Evolutionary conservation across 257 asterid genomes (phyloP).

Genomic region (Nicotiana sylvestris): DNA sequence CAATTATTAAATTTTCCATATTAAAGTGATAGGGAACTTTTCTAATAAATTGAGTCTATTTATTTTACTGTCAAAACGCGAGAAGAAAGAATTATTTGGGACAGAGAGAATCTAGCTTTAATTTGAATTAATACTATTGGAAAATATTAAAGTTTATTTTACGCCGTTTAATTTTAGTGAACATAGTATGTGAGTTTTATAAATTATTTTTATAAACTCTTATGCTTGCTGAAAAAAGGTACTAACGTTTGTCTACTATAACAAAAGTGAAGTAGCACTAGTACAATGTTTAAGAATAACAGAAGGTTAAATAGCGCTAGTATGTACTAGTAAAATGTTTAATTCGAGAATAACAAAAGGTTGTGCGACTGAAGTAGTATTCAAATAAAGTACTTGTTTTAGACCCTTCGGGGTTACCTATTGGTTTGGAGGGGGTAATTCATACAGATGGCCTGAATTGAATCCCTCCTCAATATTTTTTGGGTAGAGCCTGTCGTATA

Average conservation of each 20-base stretch:
- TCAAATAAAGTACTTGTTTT: neutral
- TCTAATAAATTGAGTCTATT: too few species aligned
- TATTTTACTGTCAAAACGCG: neutral
- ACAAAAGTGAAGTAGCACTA: neutral
- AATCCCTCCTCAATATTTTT: too few species aligned
- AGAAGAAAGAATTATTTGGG: neutral
- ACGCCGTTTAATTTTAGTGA: too few species aligned
- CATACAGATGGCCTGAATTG: too few species aligned
- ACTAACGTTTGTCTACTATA: neutral
- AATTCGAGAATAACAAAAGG: neutral
- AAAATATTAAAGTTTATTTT: neutral
- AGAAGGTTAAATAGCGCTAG: too few species aligned
- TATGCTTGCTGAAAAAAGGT: neutral
- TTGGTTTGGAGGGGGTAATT: too few species aligned
- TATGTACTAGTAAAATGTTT: neutral
- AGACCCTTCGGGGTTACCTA: too few species aligned
- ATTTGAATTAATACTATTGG: neutral
- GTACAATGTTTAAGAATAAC: neutral
- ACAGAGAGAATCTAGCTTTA: neutral
- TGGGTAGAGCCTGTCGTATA: too few species aligned
- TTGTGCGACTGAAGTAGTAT: neutral
- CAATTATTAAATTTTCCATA: too few species aligned
- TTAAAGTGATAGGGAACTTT: too few species aligned
- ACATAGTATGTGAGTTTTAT: too few species aligned
- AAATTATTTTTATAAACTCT: neutral